Conservation (phyloP, 1,284 basidiomycete genomes). For the Paramarasmius palmivorus region DNA sequence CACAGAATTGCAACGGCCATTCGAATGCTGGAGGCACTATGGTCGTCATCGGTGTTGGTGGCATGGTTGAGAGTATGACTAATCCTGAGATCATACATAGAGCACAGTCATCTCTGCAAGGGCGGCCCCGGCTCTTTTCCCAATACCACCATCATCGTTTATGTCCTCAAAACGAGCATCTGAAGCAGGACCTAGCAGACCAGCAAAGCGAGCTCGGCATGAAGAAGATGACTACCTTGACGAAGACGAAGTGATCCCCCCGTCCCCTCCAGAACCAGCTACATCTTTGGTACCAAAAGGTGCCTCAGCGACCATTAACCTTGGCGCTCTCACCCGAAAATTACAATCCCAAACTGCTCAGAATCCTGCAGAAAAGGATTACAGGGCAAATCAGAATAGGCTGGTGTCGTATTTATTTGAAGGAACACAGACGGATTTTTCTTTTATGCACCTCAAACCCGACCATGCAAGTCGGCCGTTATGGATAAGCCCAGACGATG, state of each 20-base stretch:
- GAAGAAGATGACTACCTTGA: constrained; percentile 23
- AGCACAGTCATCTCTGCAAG: not conserved
- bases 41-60: constrained; percentile 1
- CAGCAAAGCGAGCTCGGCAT: not conserved
- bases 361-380: constrained; percentile 51
- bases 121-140: not conserved
- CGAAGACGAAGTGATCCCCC: constrained; percentile 54
- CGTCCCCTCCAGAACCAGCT: constrained; percentile 48
- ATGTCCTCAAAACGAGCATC: constrained; percentile 5
- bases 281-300: constrained; percentile 53
- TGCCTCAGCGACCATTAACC: constrained; percentile 68
- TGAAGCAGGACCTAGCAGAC: not conserved
- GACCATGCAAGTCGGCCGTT: constrained; percentile 91
- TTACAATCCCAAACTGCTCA: constrained; percentile 46
- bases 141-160: no score
- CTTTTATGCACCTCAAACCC: constrained; percentile 81
- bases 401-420: constrained; percentile 77
- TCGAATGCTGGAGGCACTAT: constrained; percentile 33
- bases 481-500: constrained; percentile 94
- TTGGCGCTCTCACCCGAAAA: constrained; percentile 77
- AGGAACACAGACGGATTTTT: constrained; percentile 73
- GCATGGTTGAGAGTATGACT: not conserved
- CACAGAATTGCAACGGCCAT: constrained; percentile 68
- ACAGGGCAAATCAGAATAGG: constrained; percentile 68
- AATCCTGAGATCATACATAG: not conserved